These are phyloP conservation scores for Boeremia exigua DNA, from an alignment of 2,329 filamentous ascomycete species.

Conservation along the genomic window DNA sequence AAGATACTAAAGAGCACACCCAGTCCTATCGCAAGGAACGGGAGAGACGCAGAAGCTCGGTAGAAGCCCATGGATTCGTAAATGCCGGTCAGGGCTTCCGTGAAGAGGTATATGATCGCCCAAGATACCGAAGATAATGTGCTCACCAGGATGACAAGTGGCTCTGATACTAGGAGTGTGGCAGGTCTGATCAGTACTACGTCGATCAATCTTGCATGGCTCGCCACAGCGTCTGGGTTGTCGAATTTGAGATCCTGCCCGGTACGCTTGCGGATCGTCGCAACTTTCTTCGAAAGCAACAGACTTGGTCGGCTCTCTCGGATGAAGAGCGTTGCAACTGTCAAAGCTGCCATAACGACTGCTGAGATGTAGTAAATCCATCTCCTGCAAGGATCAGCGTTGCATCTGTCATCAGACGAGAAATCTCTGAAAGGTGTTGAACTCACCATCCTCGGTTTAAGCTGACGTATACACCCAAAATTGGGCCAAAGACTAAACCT, in stretches of 20 bases:
- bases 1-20: slow-evolving; percentile 1
- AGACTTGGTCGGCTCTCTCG: slow-evolving; percentile 1
- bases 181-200: not conserved
- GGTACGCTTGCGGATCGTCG: not conserved
- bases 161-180: not conserved
- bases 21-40: not conserved
- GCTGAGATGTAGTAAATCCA: slow-evolving; percentile 3
- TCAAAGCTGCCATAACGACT: not conserved
- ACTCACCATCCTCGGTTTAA: not conserved
- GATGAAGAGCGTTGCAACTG: not conserved
- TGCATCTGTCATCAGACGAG: not conserved
- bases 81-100: not conserved
- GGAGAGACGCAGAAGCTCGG: not conserved
- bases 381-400: not conserved
- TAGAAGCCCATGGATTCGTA: not conserved
- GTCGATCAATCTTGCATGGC: not conserved
- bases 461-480: not conserved
- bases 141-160: not conserved
- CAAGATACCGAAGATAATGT: not conserved
- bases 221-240: not conserved
- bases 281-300: slow-evolving; percentile 1
- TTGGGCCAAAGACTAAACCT: not conserved
- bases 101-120: slow-evolving; percentile 2
- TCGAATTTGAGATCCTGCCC: not conserved
- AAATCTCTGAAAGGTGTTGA: not conserved